These are phyloP conservation scores for Ampelocalamus luodianensis DNA, from an alignment of 176 grass and related monocot genomes.

Conservation along the genomic window DNA sequence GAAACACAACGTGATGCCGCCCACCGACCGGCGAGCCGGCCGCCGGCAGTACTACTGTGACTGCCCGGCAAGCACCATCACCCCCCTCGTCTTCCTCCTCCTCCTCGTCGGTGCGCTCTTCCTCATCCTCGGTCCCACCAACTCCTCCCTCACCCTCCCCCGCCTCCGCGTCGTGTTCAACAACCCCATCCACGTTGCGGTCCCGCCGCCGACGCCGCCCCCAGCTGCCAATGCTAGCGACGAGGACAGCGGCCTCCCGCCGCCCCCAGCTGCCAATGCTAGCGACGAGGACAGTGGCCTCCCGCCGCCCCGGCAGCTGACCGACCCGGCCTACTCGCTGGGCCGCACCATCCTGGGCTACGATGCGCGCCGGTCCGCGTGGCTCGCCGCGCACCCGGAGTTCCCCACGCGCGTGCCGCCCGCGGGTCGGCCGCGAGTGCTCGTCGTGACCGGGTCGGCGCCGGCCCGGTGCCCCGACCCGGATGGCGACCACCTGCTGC, in stretches of 20 bases:
- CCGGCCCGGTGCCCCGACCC: conserved; percentile 58
- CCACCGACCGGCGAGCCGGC: conserved; percentile 8
- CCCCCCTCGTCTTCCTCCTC: conserved; percentile 32
- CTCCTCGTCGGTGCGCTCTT: conserved; percentile 41
- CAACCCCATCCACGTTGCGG: not conserved
- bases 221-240: not conserved
- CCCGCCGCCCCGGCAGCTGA: conserved; percentile 55
- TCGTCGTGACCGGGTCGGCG: conserved; percentile 77
- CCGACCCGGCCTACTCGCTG: conserved; percentile 60
- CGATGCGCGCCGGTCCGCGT: conserved; percentile 58
- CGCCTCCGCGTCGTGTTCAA: conserved; percentile 55
- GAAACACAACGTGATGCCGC: not conserved
- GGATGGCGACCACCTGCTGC: conserved; percentile 73
- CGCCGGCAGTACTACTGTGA: not conserved
- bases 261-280: not conserved
- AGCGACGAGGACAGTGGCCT: not conserved
- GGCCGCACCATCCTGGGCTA: conserved; percentile 56
- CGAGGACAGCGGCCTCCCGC: not conserved
- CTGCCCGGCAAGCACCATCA: not conserved
- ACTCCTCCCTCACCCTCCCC: conserved; percentile 51
- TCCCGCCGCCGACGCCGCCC: not conserved
- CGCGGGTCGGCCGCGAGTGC: conserved; percentile 58
- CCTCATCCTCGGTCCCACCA: conserved; percentile 23
- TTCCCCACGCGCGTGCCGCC: conserved; percentile 41
- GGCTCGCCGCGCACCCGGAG: conserved; percentile 56